Conservation (phyloP, 495 filamentous ascomycete species). For the Lasiosphaeris hirsuta region DNA sequence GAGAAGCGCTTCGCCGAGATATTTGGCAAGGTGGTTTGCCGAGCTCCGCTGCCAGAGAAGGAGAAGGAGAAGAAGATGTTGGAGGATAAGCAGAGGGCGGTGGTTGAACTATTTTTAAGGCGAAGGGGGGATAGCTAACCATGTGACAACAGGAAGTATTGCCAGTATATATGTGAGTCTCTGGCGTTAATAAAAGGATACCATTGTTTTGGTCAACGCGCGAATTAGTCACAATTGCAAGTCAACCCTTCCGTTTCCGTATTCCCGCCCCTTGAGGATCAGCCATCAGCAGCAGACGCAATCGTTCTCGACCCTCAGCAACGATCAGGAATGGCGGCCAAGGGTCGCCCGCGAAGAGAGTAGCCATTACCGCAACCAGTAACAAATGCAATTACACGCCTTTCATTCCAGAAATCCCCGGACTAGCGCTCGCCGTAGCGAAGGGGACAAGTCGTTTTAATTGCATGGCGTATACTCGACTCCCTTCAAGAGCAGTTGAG, state of each 20-base stretch:
- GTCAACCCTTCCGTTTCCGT: too few species aligned
- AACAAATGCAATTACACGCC: background rate
- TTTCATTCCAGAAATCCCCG: background rate
- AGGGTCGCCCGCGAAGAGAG: too few species aligned
- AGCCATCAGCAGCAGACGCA: too few species aligned
- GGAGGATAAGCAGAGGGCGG: conserved; percentile 41
- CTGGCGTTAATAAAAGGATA: background rate
- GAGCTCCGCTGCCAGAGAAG: conserved; percentile 34
- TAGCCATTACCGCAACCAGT: background rate
- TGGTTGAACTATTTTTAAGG: conserved; percentile 42
- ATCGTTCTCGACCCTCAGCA: too few species aligned
- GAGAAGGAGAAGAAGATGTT: conserved; percentile 46
- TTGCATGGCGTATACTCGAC: conserved; percentile 29
- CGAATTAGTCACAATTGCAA: too few species aligned
- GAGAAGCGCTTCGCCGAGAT: conserved; percentile 47
- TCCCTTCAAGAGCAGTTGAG: background rate
- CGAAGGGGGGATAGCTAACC: conserved; percentile 15
- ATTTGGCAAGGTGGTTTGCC: conserved; percentile 46
- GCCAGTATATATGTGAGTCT: background rate
- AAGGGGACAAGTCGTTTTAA: conserved; percentile 32
- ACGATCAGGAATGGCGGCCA: too few species aligned
- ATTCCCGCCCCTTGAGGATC: too few species aligned
- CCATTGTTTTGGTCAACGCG: too few species aligned
- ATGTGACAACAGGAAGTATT: background rate
- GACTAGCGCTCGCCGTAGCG: conserved; percentile 10